A percentile compares a stretch with the other conserved stretches of the same genome.
Conservation (phyloP, 2,329 filamentous ascomycete species). For the Sporothrix pseudoabietina region DNA sequence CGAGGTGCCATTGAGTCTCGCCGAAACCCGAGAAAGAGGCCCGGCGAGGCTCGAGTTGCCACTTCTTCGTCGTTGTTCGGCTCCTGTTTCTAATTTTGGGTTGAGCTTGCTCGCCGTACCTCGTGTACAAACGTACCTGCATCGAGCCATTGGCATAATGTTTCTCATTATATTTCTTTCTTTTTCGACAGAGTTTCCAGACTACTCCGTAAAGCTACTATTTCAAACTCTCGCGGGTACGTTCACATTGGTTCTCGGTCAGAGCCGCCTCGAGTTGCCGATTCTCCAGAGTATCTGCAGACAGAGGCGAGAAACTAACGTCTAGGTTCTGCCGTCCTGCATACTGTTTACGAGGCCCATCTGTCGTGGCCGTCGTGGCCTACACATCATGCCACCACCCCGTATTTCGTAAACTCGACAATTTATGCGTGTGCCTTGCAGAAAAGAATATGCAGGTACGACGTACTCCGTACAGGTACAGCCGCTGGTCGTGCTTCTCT, state of each 20-base stretch:
- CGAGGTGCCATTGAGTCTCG: neutral
- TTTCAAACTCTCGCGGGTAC: too few species aligned
- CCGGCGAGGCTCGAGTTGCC: neutral
- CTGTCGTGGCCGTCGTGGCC: neutral
- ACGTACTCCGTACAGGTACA: conserved; percentile 3
- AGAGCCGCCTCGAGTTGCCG: neutral
- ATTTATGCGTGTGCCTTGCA: neutral
- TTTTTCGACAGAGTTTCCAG: too few species aligned
- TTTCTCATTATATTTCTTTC: neutral
- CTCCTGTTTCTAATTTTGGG: neutral
- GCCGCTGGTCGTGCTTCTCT: neutral
- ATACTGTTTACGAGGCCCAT: neutral
- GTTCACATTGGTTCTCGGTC: neutral
- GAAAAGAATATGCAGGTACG: neutral
- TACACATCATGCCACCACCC: neutral
- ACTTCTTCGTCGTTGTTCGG: neutral
- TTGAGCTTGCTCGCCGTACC: too few species aligned
- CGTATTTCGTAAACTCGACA: neutral
- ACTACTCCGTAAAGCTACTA: too few species aligned
- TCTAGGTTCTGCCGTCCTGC: neutral
- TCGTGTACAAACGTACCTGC: conserved; percentile 6
- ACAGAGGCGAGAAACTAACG: neutral
- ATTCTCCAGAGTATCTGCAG: neutral
- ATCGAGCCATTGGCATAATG: neutral
- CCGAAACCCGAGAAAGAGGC: neutral